These are phyloP conservation scores for Claviceps spartinae DNA, from an alignment of 2,329 filamentous ascomycete species.

Conservation along the genomic window DNA sequence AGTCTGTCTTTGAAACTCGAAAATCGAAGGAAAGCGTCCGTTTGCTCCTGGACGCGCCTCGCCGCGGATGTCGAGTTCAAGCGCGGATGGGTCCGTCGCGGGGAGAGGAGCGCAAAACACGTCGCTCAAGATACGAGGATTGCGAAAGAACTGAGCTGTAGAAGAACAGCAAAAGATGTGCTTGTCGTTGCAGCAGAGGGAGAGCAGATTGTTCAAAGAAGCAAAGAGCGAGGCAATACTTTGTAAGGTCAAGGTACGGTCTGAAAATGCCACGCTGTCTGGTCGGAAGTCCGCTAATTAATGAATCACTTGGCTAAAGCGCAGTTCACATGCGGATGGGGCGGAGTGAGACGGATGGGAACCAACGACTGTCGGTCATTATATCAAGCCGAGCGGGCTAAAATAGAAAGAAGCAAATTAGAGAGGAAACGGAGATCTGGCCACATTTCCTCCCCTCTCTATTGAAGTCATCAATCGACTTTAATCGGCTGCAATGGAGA, in stretches of 20 bases:
- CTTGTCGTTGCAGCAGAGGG: not conserved
- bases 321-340: not conserved
- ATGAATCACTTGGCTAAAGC: not conserved
- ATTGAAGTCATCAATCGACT: not conserved
- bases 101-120: not conserved
- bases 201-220: not conserved
- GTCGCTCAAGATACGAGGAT: not conserved
- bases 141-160: too few species aligned
- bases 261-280: slow-evolving; percentile 15
- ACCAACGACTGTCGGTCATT: not conserved
- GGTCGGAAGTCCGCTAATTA: not conserved
- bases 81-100: not conserved
- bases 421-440: not conserved
- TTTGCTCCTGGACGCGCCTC: not conserved
- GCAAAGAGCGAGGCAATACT: not conserved
- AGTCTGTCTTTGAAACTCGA: not conserved
- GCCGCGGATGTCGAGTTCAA: not conserved
- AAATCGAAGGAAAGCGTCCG: not conserved
- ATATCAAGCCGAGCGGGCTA: not conserved
- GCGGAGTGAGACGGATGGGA: not conserved
- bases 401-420: not conserved
- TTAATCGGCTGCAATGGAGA: too few species aligned
- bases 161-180: too few species aligned
- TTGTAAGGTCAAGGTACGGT: not conserved
- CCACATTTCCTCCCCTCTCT: not conserved